Evolutionary conservation across 176 grass and related monocot genomes (phyloP).

Genomic region (Calamus simplicifolius): DNA sequence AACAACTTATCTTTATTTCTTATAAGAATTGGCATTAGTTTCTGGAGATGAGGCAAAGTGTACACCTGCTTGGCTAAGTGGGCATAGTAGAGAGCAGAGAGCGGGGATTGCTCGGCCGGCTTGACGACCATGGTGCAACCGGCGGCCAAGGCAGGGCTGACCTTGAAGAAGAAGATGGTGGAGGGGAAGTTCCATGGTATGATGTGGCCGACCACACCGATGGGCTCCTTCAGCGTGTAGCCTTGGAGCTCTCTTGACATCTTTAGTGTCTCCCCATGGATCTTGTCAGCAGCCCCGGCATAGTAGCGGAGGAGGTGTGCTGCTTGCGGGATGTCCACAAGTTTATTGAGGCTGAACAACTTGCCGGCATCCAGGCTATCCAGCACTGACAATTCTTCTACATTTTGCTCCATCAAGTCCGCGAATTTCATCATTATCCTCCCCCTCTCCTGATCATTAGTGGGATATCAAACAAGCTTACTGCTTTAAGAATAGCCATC

Average conservation of each 20-base stretch:
- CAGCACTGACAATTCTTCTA: constrained; percentile 32
- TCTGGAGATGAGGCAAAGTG: background rate
- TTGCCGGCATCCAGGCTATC: constrained; percentile 67
- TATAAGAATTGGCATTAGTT: no score
- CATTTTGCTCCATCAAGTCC: constrained; percentile 41
- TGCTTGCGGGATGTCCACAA: constrained; percentile 12
- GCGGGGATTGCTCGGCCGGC: constrained; percentile 42
- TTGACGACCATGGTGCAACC: constrained; percentile 56
- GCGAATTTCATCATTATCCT: constrained; percentile 41
- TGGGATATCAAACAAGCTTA: no score
- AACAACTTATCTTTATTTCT: no score
- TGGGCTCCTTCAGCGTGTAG: constrained; percentile 41
- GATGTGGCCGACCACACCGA: constrained; percentile 47
- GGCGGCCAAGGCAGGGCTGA: constrained; percentile 33
- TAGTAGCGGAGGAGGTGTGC: constrained; percentile 8
- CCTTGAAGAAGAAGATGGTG: constrained; percentile 46
- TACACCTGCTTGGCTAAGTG: constrained; percentile 32
- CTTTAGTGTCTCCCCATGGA: constrained; percentile 19
- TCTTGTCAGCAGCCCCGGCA: background rate
- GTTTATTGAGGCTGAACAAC: constrained; percentile 17
- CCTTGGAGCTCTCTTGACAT: constrained; percentile 23
- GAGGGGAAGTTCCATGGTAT: constrained; percentile 45
- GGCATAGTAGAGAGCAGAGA: constrained; percentile 33
- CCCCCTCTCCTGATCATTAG: constrained; percentile 31
- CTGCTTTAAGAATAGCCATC: no score